Conservation (phyloP, 1,284 basidiomycete species). For the Papiliotrema flavescens region DNA sequence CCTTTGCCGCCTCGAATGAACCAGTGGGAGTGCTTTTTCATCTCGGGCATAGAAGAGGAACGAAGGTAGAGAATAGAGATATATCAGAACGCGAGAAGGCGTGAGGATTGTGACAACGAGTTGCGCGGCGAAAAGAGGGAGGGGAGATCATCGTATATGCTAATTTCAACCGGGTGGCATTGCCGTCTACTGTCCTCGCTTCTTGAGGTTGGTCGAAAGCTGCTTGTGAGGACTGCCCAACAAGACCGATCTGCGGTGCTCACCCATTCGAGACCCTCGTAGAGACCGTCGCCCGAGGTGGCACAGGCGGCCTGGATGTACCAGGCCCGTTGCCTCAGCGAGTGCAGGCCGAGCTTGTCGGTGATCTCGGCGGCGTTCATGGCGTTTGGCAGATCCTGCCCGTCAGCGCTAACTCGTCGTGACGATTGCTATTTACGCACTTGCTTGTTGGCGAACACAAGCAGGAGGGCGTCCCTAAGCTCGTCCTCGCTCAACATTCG, state of each 20-base stretch:
- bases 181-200: conserved; percentile 30
- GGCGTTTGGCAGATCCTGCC: conserved; percentile 85
- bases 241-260: conserved; percentile 9
- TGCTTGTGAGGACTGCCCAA: conserved; percentile 2
- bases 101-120: background rate
- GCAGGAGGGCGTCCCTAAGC: conserved; percentile 94
- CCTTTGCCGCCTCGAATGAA: background rate
- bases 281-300: conserved; percentile 97
- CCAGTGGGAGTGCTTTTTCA: background rate
- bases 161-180: background rate
- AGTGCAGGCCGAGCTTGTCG: conserved; percentile 97
- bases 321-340: conserved; percentile 94
- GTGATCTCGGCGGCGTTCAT: conserved; percentile 99
- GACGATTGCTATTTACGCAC: conserved; percentile 20
- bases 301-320: conserved; percentile 99
- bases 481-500: conserved; percentile 99
- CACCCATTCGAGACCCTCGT: conserved; percentile 94
- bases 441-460: conserved; percentile 99
- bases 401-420: background rate
- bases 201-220: conserved; percentile 53
- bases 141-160: background rate
- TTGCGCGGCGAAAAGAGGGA: background rate
- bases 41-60: background rate
- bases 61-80: background rate
- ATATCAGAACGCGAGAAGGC: background rate